Base-by-base conservation (phyloP, 2,329 filamentous ascomycete genomes). In the Periglandula ipomoeae region DNA sequence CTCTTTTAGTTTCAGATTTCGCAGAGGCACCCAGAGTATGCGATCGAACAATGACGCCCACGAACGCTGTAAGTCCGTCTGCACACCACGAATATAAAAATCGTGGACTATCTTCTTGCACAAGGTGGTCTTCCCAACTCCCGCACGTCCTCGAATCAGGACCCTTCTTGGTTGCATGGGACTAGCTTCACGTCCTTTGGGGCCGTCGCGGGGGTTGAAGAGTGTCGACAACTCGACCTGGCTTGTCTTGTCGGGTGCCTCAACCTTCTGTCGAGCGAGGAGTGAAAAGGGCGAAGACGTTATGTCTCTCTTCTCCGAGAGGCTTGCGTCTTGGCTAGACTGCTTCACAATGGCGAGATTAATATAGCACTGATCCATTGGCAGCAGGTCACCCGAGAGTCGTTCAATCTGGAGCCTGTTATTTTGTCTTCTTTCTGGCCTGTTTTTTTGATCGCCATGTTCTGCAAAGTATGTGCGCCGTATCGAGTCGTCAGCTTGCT, bases 91-190 rank as follows among this genome's bases (percentile, higher is more conserved):
- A 26, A 56, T 30, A 8, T 40, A 44, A 52, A 65, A 69, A 10
- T 66, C 61, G 47, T 66, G 47, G 30, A 70, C 58, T 9, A 69
- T 65, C 54, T 69, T 70, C 49, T 70, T 70, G 57, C 66, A 70
- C 15, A 70, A 52, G 1, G 68, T 70, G 9, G 65, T 66, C 57
- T 70, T 71, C 3, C 66, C 66, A 1, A 69, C 60, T 35, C 67
- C 67, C 0, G 66, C 63, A 11, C 58, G 59, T 32, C 65, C 67
- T 32, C 58, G 57, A 44, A 70, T 68, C 39, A 68, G 49, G 19
- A 70, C 63, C 37, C 64, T 54, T 52, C 58, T 58, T 35, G 64
- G 59, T 17, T 34, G 15, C 7, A 50, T 53, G 9, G 11, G 22
- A 23, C 23, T 51, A n/a, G n/a, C n/a, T n/a, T n/a, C n/a, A n/a